Conservation (phyloP, 1,139 yeast species). For the Debaryomyces sp. region DNA sequence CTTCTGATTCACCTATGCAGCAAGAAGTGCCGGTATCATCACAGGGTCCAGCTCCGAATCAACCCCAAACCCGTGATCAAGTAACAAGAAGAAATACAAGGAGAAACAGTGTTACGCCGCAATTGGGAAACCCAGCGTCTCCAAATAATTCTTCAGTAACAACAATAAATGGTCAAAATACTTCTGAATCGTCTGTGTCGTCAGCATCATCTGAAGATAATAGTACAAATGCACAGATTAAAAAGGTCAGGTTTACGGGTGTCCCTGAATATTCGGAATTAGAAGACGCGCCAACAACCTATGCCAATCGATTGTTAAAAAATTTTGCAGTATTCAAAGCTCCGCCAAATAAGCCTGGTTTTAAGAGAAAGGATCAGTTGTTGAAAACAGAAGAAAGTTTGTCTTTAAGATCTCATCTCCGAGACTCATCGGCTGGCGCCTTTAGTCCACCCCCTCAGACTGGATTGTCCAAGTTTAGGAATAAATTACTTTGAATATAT, state of each 20-base stretch:
- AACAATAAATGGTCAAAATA: conserved; percentile 6
- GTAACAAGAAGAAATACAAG: conserved; percentile 38
- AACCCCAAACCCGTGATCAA: conserved; percentile 27
- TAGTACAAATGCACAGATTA: conserved; percentile 17
- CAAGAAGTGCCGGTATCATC: conserved; percentile 5
- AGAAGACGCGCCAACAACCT: conserved; percentile 58
- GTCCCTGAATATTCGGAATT: conserved; percentile 54
- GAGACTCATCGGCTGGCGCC: conserved; percentile 8
- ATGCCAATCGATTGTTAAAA: conserved; percentile 48
- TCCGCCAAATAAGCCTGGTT: conserved; percentile 27
- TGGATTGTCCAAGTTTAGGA: conserved; percentile 12
- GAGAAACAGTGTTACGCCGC: conserved; percentile 29
- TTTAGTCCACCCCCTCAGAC: not conserved
- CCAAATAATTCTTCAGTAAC: conserved; percentile 13
- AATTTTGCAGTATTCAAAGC: conserved; percentile 45
- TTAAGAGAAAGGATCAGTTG: conserved; percentile 44
- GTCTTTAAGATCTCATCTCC: conserved; percentile 44
- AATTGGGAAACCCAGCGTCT: conserved; percentile 12
- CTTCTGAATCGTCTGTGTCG: conserved; percentile 8
- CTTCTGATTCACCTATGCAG: conserved; percentile 8
- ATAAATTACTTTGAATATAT: conserved; percentile 8
- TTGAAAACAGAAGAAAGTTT: conserved; percentile 56
- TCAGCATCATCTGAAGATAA: conserved; percentile 13
- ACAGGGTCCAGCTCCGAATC: not conserved
- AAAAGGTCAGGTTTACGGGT: conserved; percentile 55